Percentiles rank a stretch among this genome's conserved stretches.
Evolutionary conservation across 2,329 filamentous ascomycete genomes (phyloP).

Genomic region (Arthrobotrys sinensis): DNA sequence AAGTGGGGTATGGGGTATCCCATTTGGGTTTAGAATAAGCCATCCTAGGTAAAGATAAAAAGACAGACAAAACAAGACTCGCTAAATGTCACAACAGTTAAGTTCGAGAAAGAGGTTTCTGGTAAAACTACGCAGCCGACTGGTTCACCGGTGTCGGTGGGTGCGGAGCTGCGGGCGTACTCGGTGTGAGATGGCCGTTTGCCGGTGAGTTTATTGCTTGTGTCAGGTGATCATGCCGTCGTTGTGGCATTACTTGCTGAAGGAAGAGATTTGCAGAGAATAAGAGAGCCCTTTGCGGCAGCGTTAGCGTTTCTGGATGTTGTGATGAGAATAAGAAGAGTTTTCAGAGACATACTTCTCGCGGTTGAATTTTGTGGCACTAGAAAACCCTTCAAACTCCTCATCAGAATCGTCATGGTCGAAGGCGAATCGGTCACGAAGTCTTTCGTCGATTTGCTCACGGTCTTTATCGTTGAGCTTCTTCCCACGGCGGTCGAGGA

Average conservation of each 20-base stretch:
- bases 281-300: constrained; percentile 29
- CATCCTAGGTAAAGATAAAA: constrained; percentile 36
- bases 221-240: constrained; percentile 46
- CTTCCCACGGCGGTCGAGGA: constrained; percentile 53
- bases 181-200: constrained; percentile 39
- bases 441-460: constrained; percentile 53
- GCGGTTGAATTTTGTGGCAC: constrained; percentile 39
- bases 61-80: constrained; percentile 47
- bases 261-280: constrained; percentile 59
- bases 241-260: constrained; percentile 53
- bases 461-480: constrained; percentile 44
- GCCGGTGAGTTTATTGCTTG: constrained; percentile 44
- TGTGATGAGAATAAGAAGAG: not conserved
- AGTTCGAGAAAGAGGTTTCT: constrained; percentile 23
- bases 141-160: constrained; percentile 44
- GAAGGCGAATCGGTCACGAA: constrained; percentile 54
- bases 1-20: constrained; percentile 21
- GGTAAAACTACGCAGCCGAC: constrained; percentile 20
- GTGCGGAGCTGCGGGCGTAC: constrained; percentile 35
- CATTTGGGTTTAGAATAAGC: constrained; percentile 1
- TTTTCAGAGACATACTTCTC: constrained; percentile 42
- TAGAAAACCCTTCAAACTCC: constrained; percentile 33
- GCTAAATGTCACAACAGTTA: constrained; percentile 60
- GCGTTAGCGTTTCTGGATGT: not conserved
- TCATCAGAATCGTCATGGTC: constrained; percentile 59